A percentile compares a stretch with the other conserved stretches of the same genome.
Conservation (phyloP, 1,284 basidiomycete species). For the Golubevia sp. region DNA sequence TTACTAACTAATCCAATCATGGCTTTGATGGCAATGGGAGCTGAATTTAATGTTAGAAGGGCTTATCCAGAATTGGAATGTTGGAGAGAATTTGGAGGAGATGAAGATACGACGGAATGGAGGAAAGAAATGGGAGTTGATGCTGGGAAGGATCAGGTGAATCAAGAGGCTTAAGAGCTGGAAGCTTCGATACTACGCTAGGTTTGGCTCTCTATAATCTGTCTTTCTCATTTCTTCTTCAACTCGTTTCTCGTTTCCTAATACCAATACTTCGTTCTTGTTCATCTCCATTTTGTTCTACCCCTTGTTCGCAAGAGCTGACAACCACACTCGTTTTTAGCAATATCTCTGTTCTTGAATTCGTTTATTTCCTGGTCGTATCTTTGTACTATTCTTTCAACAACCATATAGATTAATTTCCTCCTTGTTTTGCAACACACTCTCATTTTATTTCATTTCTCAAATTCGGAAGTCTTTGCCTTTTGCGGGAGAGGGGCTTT, state of each 20-base stretch:
- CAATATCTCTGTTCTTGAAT: too few species aligned
- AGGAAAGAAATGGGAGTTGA: not conserved
- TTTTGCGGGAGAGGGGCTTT: too few species aligned
- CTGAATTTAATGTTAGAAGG: slow-evolving; percentile 36
- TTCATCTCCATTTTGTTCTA: too few species aligned
- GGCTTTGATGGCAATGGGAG: slow-evolving; percentile 52
- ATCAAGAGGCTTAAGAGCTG: not conserved
- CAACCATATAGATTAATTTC: too few species aligned
- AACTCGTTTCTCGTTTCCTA: not conserved
- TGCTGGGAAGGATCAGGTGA: not conserved
- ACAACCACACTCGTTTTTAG: too few species aligned
- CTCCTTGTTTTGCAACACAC: too few species aligned
- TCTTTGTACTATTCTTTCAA: too few species aligned
- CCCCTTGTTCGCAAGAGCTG: too few species aligned
- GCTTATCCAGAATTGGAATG: slow-evolving; percentile 32
- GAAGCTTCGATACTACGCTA: slow-evolving; percentile 8
- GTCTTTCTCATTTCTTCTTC: not conserved
- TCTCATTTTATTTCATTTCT: too few species aligned
- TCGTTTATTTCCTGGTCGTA: too few species aligned
- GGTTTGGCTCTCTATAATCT: not conserved
- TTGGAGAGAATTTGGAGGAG: slow-evolving; percentile 26
- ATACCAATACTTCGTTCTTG: slow-evolving; percentile 6
- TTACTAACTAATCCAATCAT: slow-evolving; percentile 55
- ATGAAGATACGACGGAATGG: slow-evolving; percentile 9
- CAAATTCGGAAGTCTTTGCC: too few species aligned